A percentile compares a stretch with the other conserved stretches of the same genome.
Conservation (phyloP, 805 yeast species). For the Clavispora asparagi region DNA sequence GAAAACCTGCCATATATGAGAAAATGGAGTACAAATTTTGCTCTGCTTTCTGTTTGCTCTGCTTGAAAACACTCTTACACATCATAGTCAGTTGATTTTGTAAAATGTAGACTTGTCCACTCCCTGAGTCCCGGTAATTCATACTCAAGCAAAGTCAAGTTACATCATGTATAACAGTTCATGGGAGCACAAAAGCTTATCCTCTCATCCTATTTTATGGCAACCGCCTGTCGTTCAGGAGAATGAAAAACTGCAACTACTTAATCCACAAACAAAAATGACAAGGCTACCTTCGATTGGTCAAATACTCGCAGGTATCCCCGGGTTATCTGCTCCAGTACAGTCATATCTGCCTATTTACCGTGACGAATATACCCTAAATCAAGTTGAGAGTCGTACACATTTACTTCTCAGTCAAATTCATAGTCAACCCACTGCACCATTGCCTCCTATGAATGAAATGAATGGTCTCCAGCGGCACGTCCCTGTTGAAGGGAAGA, state of each 20-base stretch:
- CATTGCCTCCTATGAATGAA: background rate
- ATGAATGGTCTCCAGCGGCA: background rate
- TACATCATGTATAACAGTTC: constrained; percentile 7
- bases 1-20: background rate
- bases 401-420: background rate
- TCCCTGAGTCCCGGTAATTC: background rate
- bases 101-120: background rate
- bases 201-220: constrained; percentile 8
- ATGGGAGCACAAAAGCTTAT: constrained; percentile 8
- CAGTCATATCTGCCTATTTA: background rate
- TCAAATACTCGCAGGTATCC: background rate
- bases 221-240: constrained; percentile 5
- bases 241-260: background rate
- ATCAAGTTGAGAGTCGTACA: background rate
- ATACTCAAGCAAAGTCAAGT: background rate
- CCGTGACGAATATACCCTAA: background rate
- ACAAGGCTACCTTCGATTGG: background rate
- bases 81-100: background rate
- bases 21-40: background rate
- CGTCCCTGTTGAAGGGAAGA: background rate
- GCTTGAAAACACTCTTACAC: background rate
- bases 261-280: background rate
- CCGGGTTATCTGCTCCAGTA: background rate
- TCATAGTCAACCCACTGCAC: background rate
- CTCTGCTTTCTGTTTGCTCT: background rate